Evolutionary conservation across 768 basidiomycete genomes (phyloP), one percentile per base, ranked within the genome.

Genomic region (Tylopilus cervinicoccineus): DNA sequence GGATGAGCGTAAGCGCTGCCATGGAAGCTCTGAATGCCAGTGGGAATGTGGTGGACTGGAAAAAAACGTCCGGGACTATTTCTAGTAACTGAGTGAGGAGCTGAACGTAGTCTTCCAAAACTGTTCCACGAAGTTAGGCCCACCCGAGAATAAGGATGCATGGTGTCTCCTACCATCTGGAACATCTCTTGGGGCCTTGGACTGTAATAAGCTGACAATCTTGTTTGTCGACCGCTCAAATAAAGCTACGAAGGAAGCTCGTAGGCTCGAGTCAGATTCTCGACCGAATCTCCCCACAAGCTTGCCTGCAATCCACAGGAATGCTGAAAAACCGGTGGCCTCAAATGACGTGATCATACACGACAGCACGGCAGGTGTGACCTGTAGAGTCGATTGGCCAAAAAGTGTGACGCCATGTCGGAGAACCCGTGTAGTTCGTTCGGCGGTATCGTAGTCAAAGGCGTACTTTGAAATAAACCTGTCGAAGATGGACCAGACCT

Each of bases 271-370:
- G 52, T 84, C 76, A 29, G 80, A 76, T 47, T 83, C 81, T 38
- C 81, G 73, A 16, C 87, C 91, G 61, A 88, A 96, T 55, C 80
- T 77, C 27, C 75, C 74, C n/a, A 91, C 76, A 23, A 89, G 67
- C 68, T 97, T 97, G 37, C 92, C 88, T 26, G 83, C 84, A 50
- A 98, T 89, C 96, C 96, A 99, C 19, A 98, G 66, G 68, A 91
- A 98, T 54, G 88, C 86, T 11, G 94, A 78, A 60, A 84, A 82
- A 0, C 87, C 88, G 10, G 88, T 90, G 10, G 73, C 68, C 57
- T 91, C 88, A 61, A 97, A 99, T 7, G 79, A 77, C 8, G 76
- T 60, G 2, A 83, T 76, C 87, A 98, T 87, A 43, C 90, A 78
- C 7, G 76, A 75, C 38, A 95, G 68, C 2, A 93, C 75, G 0